Evolutionary conservation across 805 yeast genomes (phyloP), one percentile per base, ranked within the genome.

Genomic region (Yamadazyma laniorum): DNA sequence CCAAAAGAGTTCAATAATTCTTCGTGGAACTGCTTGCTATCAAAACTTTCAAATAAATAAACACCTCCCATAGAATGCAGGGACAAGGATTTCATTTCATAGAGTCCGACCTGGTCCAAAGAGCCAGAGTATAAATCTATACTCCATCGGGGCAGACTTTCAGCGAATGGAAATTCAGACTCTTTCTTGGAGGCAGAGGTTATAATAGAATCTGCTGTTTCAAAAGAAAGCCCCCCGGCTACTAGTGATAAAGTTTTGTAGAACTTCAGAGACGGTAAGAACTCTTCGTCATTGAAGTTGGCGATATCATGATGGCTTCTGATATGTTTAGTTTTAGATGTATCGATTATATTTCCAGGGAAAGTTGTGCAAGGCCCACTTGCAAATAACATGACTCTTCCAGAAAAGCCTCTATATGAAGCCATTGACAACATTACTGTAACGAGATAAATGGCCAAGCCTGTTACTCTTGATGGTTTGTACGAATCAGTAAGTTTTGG

Each of bases 41-140:
- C 33, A 35, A 65, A 69, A 4, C 62, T 50, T 17, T 62, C 71
- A 22, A 44, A 45, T 21, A 66, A 36, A 15, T 48, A 47, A 4
- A 69, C 40, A 5, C 39, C 39, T 0, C 75, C 75, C 42, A 61
- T 58, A 4, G 74, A 58, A 9, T 48, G 50, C 39, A 44, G 50
- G 3, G 57, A 52, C 39, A 70, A 44, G 1, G 55, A 34, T 36
- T 56, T 63, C 74, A 69, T 66, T 40, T 70, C 75, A 42, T 63
- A 66, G 8, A 66, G 33, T 1, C 75, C 75, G 1, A 58, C 62
- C 44, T 70, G 74, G 37, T 70, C 74, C 13, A 59, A 47, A 1
- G 70, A 61, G 1, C 67, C 72, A 1, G 61, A 43, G 42, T 58
- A 67, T 4, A 70, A 35, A 36, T 67, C 61, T 18, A 58, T 42